Base-by-base conservation (phyloP, 108 stramenopile species). In the Conticribra guillardii region DNA sequence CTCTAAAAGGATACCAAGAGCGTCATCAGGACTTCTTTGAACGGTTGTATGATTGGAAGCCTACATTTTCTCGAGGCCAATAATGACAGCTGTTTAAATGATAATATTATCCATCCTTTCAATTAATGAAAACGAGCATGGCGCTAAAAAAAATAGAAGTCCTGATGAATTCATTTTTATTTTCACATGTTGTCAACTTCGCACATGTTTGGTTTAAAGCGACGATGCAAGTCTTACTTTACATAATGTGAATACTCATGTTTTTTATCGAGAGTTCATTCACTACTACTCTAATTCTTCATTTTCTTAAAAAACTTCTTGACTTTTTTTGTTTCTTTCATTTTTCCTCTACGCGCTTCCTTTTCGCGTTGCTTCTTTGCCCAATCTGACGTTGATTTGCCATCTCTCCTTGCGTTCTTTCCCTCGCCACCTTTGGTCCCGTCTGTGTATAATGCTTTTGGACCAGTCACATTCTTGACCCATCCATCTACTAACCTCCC, bases 321-420 rank as follows among this genome's bases (percentile, higher is more conserved):
- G 26, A 54, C 62, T 32, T 72, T 71, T 30, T 63, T 76, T 0
- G 65, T 63, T n/a, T 73, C 50, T 32, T 49, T 62, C 58, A 30
- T 61, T 21, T 44, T 37, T 32, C 37, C 46, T 22, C 65, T 65
- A 19, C 59, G 33, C 2, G 28, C 50, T 48, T 74, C 67, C 33
- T 30, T 79, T 23, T 31, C 44, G 22, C 71, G 61, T 37, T 77
- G 52, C 60, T 78, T 82, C 45, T 74, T 78, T 5, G 60, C 76
- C 82, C 82, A 82, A 52, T 63, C 48, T 14, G 82, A 82, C 21
- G 77, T 79, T 8, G 72, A 74, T 67, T 82, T 82, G 0, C 82
- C 82, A 22, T 74, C 68, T 29, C 82, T 33, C 22, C 73, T 67
- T 26, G 82, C 82, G 59, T 82, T 60, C 62, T 82, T 82, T 0